Conservation (phyloP, 192 early-diverging fungal genomes). For the Coemansia sp. region DNA sequence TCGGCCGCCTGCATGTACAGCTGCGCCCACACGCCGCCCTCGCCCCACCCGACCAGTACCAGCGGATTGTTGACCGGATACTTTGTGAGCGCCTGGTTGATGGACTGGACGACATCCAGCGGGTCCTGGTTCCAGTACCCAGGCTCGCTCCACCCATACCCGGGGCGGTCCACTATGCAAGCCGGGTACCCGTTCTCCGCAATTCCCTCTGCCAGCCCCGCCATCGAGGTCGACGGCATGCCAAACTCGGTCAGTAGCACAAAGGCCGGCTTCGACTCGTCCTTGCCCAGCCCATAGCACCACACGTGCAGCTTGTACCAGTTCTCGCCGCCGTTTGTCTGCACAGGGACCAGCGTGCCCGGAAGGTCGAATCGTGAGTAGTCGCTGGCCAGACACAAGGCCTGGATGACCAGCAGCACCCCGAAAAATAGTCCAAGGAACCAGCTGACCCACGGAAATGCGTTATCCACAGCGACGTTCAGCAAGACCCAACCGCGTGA, state of each 20-base stretch:
- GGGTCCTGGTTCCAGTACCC: constrained; percentile 49
- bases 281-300: constrained; percentile 24
- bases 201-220: constrained; percentile 37
- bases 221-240: constrained; percentile 47
- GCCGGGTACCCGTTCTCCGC: constrained; percentile 34
- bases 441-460: constrained; percentile 37
- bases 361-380: constrained; percentile 20
- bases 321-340: constrained; percentile 36
- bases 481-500: constrained; percentile 25
- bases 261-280: constrained; percentile 31
- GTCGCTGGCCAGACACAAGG: constrained; percentile 43
- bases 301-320: constrained; percentile 48
- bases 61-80: constrained; percentile 40
- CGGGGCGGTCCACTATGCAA: constrained; percentile 48
- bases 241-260: constrained; percentile 46
- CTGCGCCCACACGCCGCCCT: constrained; percentile 52
- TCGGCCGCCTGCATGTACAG: constrained; percentile 48
- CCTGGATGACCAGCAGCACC: constrained; percentile 43
- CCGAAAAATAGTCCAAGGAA: constrained; percentile 30
- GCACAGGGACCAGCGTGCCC: constrained; percentile 37
- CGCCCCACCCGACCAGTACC: constrained; percentile 48
- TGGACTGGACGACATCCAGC: constrained; percentile 42
- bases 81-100: constrained; percentile 43
- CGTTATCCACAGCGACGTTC: constrained; percentile 30
- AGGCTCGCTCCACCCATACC: constrained; percentile 53